phyloP scores from a whole-genome alignment of 2,329 filamentous ascomycete genomes.

The Periglandula ipomoeae region DNA sequence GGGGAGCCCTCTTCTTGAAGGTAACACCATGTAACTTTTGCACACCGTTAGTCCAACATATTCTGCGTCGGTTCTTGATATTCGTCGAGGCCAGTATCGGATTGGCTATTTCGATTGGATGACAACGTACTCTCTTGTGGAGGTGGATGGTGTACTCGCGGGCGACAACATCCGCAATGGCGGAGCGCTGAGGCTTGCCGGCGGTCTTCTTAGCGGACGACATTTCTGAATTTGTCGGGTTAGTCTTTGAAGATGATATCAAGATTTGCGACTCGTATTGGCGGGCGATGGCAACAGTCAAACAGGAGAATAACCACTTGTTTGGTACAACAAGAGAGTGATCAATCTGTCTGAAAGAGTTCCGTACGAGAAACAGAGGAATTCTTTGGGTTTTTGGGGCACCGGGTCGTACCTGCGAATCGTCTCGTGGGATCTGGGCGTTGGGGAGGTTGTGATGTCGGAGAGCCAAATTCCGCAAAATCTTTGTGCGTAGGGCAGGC shows the following conservation, averaged over 20 bases:
- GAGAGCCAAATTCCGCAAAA: conserved; percentile 30
- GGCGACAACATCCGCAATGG: conserved; percentile 97
- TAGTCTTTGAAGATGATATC: conserved; percentile 12
- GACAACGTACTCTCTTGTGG: conserved; percentile 68
- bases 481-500: conserved; percentile 35
- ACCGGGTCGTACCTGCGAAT: conserved; percentile 31
- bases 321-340: neutral
- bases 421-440: conserved; percentile 31
- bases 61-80: conserved; percentile 5
- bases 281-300: neutral
- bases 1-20: conserved; percentile 99
- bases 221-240: conserved; percentile 27
- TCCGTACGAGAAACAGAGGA: neutral
- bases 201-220: conserved; percentile 31
- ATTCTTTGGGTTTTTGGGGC: conserved; percentile 10
- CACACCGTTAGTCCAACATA: conserved; percentile 9
- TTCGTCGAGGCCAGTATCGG: neutral
- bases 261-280: conserved; percentile 4
- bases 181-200: conserved; percentile 59
- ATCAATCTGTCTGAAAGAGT: neutral
- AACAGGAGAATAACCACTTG: neutral
- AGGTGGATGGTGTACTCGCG: conserved; percentile 99
- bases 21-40: conserved; percentile 86
- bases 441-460: conserved; percentile 28
- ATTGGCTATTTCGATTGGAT: conserved; percentile 1